Evolutionary conservation across 345 rosid species (phyloP).

Genomic region (Laguncularia racemosa): DNA sequence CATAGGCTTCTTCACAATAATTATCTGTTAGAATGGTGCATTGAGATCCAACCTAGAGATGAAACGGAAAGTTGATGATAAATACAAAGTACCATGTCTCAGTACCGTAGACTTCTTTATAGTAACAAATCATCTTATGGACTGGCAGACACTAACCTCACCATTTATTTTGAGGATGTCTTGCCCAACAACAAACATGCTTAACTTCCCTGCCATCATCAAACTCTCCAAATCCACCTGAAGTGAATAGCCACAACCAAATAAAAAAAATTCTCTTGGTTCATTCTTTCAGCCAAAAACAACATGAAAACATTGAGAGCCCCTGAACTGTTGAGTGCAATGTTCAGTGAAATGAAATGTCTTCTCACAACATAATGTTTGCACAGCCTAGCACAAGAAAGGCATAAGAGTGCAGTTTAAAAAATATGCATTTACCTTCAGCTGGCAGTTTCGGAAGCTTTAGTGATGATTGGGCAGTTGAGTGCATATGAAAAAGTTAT

Average conservation of each 20-base stretch:
- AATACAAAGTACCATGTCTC: not conserved
- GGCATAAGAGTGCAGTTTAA: too few species aligned
- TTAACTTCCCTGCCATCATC: slow-evolving; percentile 41
- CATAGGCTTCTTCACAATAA: slow-evolving; percentile 65
- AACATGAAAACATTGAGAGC: too few species aligned
- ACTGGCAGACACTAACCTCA: slow-evolving; percentile 28
- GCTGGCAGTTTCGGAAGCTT: too few species aligned
- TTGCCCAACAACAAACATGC: slow-evolving; percentile 47
- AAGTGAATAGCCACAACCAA: not conserved
- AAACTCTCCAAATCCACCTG: slow-evolving; percentile 64
- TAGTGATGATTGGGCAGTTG: too few species aligned
- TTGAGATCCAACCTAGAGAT: slow-evolving; percentile 34
- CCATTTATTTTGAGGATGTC: slow-evolving; percentile 36
- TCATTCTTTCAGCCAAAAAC: too few species aligned
- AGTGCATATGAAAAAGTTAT: too few species aligned
- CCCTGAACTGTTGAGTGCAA: too few species aligned
- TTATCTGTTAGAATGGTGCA: slow-evolving; percentile 62
- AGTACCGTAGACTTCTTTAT: not conserved
- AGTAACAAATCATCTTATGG: not conserved
- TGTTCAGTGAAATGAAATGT: too few species aligned
- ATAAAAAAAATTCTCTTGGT: not conserved
- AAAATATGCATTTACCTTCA: too few species aligned
- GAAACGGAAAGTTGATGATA: not conserved
- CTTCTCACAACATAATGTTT: too few species aligned
- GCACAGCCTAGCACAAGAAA: too few species aligned